Conservation (phyloP, 2,329 filamentous ascomycete species). For the Ceratocystis colombiana region DNA sequence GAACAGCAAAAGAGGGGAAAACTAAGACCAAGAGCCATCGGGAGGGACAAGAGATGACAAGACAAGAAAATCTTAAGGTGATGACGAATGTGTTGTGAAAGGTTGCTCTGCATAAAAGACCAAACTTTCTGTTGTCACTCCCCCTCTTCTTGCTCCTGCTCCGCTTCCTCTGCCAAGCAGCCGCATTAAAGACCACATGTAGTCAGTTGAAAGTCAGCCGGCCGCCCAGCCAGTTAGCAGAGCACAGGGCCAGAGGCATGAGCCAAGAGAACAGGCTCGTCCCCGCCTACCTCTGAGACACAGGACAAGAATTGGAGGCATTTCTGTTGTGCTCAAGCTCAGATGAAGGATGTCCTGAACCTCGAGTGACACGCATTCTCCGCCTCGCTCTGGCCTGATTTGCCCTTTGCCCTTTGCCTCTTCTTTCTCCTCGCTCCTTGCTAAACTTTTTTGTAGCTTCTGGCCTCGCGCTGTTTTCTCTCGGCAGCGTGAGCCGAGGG, state of each 20-base stretch:
- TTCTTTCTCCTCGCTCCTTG: not conserved
- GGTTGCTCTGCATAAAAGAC: not conserved
- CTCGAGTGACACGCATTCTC: not conserved
- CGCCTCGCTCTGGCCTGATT: too few relatives aligned
- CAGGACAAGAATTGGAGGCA: too few relatives aligned
- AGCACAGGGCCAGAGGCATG: not conserved
- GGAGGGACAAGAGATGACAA: not conserved
- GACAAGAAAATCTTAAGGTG: not conserved
- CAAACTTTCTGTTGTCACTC: not conserved
- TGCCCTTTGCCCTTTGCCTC: not conserved
- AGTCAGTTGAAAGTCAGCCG: not conserved
- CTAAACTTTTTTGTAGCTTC: too few relatives aligned
- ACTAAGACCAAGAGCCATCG: not conserved
- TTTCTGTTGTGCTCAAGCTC: not conserved
- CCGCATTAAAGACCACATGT: not conserved
- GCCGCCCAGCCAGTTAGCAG: not conserved
- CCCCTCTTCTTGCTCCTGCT: not conserved
- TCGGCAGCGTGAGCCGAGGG: slow-evolving; percentile 3
- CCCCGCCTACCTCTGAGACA: not conserved
- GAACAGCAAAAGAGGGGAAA: not conserved
- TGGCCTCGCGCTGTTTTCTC: not conserved
- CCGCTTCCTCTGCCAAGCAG: not conserved
- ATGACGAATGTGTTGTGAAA: not conserved
- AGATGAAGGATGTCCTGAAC: slow-evolving; percentile 2
- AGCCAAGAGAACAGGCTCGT: not conserved